Percentiles rank a stretch among this genome's conserved stretches.
Conservation (phyloP, 176 grass and related monocot species). For the Oryza glaberrima region DNA sequence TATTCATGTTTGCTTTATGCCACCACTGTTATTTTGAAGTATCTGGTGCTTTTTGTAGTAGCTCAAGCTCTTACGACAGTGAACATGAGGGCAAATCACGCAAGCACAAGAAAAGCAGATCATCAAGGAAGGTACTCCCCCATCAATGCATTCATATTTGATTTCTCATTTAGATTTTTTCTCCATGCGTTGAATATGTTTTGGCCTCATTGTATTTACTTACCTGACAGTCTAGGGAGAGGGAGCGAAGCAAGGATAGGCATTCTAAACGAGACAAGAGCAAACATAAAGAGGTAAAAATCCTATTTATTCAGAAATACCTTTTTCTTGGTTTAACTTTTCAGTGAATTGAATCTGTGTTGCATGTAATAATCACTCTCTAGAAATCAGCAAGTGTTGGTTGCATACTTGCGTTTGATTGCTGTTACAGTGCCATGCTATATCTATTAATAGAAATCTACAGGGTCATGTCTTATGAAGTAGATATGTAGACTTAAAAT, state of each 20-base stretch:
- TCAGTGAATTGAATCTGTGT: neutral
- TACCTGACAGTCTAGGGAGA: constrained; percentile 54
- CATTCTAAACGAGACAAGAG: constrained; percentile 60
- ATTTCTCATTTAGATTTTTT: constrained; percentile 12
- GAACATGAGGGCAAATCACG: constrained; percentile 53
- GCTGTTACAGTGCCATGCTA: neutral
- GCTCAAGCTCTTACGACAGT: constrained; percentile 55
- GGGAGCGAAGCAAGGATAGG: constrained; percentile 57
- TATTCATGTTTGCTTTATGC: neutral
- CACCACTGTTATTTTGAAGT: neutral
- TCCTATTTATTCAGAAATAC: constrained; percentile 35
- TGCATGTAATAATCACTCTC: neutral
- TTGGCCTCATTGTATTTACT: constrained; percentile 11
- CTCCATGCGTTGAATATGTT: neutral
- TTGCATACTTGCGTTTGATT: neutral
- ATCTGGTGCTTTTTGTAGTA: constrained; percentile 35
- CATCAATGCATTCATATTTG: neutral
- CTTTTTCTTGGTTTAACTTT: neutral
- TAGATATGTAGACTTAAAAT: neutral
- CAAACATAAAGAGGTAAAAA: constrained; percentile 68
- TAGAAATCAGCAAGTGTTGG: constrained; percentile 5
- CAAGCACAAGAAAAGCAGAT: constrained; percentile 71
- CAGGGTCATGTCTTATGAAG: neutral
- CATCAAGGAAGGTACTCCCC: constrained; percentile 62
- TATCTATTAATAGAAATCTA: constrained; percentile 9